Evolutionary conservation across 139 green algal species (phyloP), one percentile per base, ranked within the genome.

Genomic region (Trebouxia sp.): DNA sequence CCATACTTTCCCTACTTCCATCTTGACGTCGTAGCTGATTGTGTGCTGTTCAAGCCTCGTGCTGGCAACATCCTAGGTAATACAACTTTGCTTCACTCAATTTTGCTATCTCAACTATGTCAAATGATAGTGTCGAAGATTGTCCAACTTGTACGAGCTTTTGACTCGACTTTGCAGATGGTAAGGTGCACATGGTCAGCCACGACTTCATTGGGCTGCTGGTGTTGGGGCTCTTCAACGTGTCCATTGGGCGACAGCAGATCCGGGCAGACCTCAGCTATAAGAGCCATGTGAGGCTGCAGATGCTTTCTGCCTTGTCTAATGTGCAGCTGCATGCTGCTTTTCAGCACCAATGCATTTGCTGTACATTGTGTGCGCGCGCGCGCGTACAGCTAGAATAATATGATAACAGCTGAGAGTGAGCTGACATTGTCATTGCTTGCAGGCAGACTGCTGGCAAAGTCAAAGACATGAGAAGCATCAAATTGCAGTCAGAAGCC

Each of bases 1-100:
- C 79, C 85, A n/a, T 92, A 92, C 75, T 92, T 91, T 48, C 87
- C 90, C 1, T 88, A 86, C 78, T 77, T 87, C 26, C 78, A 82
- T 26, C 55, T 93, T 6, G 72, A 86, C 32, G 85, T 92, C 12
- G 48, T 41, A 24, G 87, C 88, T 7, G 70, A 84, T 20, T 66
- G 91, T 7, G 74, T 84, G 12, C 32, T 93, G 22, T 90, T 93
- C 76, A 84, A 75, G 3, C 90, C 90, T 30, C 15, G 14, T 1
- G 45, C 53, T n/a, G 87, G 89, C 51, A 32, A 72, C 8, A 45
- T 72, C 17, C 62, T 72, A 43, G 62, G 62, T 72, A 30, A 2
- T 14, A 12, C 20, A 72, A 5, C 9, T 6, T 35, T 9, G 20
- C 6, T 3, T 28, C 35, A 39, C 37, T 39, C 24, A 17, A n/a